Percentiles rank a stretch among this genome's conserved stretches.
phyloP scores from a whole-genome alignment of 768 basidiomycete species.

The Tulasnella sp. region DNA sequence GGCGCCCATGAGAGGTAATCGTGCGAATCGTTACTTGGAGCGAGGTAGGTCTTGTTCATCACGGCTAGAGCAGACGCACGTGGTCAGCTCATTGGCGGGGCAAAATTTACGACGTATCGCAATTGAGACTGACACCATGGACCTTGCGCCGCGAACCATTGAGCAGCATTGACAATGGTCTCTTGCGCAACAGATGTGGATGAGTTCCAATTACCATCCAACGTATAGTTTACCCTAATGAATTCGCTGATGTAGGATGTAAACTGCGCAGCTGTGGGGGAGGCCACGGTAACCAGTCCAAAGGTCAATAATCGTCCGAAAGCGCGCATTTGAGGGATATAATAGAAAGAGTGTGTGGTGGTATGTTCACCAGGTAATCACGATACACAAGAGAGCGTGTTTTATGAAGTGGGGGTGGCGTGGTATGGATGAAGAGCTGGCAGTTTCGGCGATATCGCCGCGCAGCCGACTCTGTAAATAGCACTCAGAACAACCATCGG shows the following conservation, averaged over 20 bases:
- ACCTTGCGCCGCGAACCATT: constrained; percentile 13
- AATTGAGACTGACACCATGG: constrained; percentile 15
- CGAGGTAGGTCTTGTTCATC: constrained; percentile 16
- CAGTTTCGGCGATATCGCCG: too few relatives aligned
- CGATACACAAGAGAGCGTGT: too few relatives aligned
- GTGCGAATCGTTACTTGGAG: constrained; percentile 16
- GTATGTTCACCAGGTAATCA: too few relatives aligned
- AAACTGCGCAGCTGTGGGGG: too few relatives aligned
- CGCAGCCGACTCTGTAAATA: too few relatives aligned
- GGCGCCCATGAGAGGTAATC: constrained; percentile 22
- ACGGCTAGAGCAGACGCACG: constrained; percentile 10
- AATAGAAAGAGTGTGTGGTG: too few relatives aligned
- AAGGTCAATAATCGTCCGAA: too few relatives aligned
- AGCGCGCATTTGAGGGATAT: too few relatives aligned
- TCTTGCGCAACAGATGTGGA: constrained; percentile 13
- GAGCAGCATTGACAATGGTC: constrained; percentile 10
- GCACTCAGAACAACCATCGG: too few relatives aligned
- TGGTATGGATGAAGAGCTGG: too few relatives aligned
- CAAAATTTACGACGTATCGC: neutral
- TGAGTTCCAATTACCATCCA: constrained; percentile 7
- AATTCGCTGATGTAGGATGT: constrained; percentile 12
- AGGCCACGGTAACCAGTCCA: too few relatives aligned
- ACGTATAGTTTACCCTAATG: constrained; percentile 13
- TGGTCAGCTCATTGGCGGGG: neutral
- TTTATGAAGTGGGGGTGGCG: too few relatives aligned